phyloP scores from a whole-genome alignment of 306 rosid species.

The Cucumis hystrix region DNA sequence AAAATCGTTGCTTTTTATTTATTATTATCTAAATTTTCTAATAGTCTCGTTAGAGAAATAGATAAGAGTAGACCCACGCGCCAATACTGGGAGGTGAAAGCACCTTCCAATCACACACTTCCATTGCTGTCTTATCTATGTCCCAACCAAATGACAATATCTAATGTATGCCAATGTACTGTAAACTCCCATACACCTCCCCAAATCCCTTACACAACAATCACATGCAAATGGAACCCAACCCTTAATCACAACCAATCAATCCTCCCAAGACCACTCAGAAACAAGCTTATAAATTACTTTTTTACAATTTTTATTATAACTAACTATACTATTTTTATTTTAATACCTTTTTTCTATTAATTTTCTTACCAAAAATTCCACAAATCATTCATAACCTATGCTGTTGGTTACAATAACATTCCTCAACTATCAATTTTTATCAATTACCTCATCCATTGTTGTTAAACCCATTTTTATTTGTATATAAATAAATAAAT shows the following conservation, averaged over 20 bases:
- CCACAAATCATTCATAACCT: too few relatives aligned
- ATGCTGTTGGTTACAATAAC: too few relatives aligned
- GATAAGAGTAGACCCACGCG: constrained; percentile 12
- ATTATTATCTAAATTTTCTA: constrained; percentile 1
- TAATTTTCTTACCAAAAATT: too few relatives aligned
- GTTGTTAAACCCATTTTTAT: too few relatives aligned
- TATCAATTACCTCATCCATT: too few relatives aligned
- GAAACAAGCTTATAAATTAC: background rate
- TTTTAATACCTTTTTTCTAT: too few relatives aligned
- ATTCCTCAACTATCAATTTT: too few relatives aligned
- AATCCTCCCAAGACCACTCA: background rate
- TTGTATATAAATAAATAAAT: too few relatives aligned
- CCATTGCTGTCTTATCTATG: constrained; percentile 2
- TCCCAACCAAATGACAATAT: background rate
- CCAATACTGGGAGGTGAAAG: background rate
- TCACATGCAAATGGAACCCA: constrained; percentile 10
- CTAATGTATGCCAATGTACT: background rate
- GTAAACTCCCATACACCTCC: background rate
- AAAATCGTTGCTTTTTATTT: background rate
- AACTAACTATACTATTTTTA: too few relatives aligned
- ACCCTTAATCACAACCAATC: background rate
- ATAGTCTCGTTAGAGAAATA: background rate
- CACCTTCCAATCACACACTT: constrained; percentile 5
- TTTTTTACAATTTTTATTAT: too few relatives aligned
- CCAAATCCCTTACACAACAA: background rate